phyloP scores from a whole-genome alignment of 1,284 basidiomycete species.

The Pulveroboletus sp. region DNA sequence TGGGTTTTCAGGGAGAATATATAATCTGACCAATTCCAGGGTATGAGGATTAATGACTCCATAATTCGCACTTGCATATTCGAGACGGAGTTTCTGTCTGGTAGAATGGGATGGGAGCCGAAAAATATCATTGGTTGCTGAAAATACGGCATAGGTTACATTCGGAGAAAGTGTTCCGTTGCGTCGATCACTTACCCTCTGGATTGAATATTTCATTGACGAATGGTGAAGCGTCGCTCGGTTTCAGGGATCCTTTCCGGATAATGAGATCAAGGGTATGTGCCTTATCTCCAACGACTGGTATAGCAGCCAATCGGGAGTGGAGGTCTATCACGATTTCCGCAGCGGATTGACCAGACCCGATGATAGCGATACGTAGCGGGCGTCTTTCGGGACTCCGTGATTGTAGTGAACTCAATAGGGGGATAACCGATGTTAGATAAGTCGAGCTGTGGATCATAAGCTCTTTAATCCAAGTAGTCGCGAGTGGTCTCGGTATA shows the following conservation, averaged over 20 bases:
- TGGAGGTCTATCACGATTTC: slow-evolving; percentile 52
- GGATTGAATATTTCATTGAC: slow-evolving; percentile 61
- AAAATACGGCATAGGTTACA: slow-evolving; percentile 2
- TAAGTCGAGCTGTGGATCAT: slow-evolving; percentile 47
- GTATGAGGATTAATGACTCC: slow-evolving; percentile 51
- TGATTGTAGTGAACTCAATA: slow-evolving; percentile 32
- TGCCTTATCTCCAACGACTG: slow-evolving; percentile 14
- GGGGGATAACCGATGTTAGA: slow-evolving; percentile 36
- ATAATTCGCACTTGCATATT: slow-evolving; percentile 55
- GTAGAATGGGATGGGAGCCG: slow-evolving; percentile 35
- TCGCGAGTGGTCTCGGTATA: slow-evolving; percentile 40
- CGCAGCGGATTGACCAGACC: slow-evolving; percentile 52
- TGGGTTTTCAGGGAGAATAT: neutral
- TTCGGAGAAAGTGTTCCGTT: neutral
- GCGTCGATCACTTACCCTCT: slow-evolving; percentile 32
- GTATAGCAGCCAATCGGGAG: slow-evolving; percentile 37
- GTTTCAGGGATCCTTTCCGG: slow-evolving; percentile 50
- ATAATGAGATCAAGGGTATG: slow-evolving; percentile 53
- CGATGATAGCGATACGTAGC: slow-evolving; percentile 49
- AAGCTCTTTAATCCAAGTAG: slow-evolving; percentile 33
- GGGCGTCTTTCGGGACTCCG: slow-evolving; percentile 23
- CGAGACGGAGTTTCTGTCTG: slow-evolving; percentile 37
- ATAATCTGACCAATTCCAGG: slow-evolving; percentile 38
- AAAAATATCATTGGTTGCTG: slow-evolving; percentile 43
- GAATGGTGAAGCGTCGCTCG: slow-evolving; percentile 56